A percentile compares a stretch with the other conserved stretches of the same genome.
Conservation (phyloP, 2,329 filamentous ascomycete genomes). For the Ustulina deusta region DNA sequence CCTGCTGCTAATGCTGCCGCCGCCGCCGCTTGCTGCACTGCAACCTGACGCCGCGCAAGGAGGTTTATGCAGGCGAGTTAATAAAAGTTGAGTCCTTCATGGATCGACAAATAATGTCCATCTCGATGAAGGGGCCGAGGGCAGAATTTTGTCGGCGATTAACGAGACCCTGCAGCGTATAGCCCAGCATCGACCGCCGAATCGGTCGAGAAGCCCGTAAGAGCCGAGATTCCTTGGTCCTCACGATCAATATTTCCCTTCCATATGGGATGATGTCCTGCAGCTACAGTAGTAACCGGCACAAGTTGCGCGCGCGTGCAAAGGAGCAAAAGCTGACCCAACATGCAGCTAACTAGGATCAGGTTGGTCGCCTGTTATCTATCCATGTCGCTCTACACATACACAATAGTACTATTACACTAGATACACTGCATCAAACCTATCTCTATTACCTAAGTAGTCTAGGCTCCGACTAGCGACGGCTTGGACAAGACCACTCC, state of each 20-base stretch:
- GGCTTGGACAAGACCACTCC: conserved; percentile 8
- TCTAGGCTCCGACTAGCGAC: neutral
- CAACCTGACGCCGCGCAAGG: conserved; percentile 37
- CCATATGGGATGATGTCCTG: conserved; percentile 20
- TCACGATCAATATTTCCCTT: conserved; percentile 9
- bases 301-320: conserved; percentile 29
- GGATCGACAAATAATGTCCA: conserved; percentile 34
- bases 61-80: conserved; percentile 35
- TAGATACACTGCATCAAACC: neutral
- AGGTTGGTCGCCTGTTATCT: conserved; percentile 17
- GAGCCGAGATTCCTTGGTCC: conserved; percentile 30
- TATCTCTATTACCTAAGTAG: neutral
- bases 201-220: conserved; percentile 27
- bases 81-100: conserved; percentile 24
- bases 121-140: conserved; percentile 19
- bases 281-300: conserved; percentile 31
- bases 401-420: too few species aligned
- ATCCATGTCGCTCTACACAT: neutral
- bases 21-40: conserved; percentile 31
- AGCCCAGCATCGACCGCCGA: conserved; percentile 15
- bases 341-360: conserved; percentile 22
- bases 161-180: conserved; percentile 15
- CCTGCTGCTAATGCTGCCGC: conserved; percentile 6
- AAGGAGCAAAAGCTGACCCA: conserved; percentile 16
- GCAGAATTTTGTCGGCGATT: conserved; percentile 24